A percentile compares a stretch with the other conserved stretches of the same genome.
phyloP scores from a whole-genome alignment of 164 flowering plant species.

The Aristolochia californica region DNA sequence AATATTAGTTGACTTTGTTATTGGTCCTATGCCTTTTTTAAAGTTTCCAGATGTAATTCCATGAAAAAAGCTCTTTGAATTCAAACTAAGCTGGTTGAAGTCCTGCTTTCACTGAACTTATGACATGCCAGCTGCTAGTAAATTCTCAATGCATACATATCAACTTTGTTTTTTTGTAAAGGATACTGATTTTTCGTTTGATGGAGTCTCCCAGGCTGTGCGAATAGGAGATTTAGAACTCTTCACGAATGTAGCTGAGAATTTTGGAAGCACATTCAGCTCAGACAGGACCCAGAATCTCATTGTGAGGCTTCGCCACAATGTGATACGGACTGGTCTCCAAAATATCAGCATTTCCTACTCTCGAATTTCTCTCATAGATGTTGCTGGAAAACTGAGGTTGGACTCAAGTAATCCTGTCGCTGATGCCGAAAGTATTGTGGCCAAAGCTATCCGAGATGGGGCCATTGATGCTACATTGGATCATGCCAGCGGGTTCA shows the following conservation, averaged over 20 bases:
- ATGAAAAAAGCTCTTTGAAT: too few relatives aligned
- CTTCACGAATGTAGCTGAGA: conserved; percentile 65
- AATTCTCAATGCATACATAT: too few relatives aligned
- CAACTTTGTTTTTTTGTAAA: too few relatives aligned
- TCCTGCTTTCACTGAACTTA: too few relatives aligned
- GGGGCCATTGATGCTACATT: conserved; percentile 90
- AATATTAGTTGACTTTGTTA: too few relatives aligned
- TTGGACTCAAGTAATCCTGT: conserved; percentile 69
- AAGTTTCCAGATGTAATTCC: too few relatives aligned
- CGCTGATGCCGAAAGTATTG: conserved; percentile 93
- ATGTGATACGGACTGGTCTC: conserved; percentile 86
- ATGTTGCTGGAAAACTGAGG: conserved; percentile 76
- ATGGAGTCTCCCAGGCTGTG: conserved; percentile 61
- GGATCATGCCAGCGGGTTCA: conserved; percentile 75
- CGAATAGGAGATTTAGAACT: conserved; percentile 88
- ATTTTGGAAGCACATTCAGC: conserved; percentile 50
- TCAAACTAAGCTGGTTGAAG: too few relatives aligned
- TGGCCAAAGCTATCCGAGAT: conserved; percentile 90
- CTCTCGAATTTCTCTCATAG: conserved; percentile 74
- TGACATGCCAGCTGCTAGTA: too few relatives aligned
- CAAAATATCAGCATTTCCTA: conserved; percentile 92
- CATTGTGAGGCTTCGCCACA: conserved; percentile 83
- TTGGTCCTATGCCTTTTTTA: too few relatives aligned
- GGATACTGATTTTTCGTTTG: neutral
- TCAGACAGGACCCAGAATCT: conserved; percentile 73